Conservation (phyloP, 2,329 filamentous ascomycete genomes). For the Dendrostoma leiphaemia region DNA sequence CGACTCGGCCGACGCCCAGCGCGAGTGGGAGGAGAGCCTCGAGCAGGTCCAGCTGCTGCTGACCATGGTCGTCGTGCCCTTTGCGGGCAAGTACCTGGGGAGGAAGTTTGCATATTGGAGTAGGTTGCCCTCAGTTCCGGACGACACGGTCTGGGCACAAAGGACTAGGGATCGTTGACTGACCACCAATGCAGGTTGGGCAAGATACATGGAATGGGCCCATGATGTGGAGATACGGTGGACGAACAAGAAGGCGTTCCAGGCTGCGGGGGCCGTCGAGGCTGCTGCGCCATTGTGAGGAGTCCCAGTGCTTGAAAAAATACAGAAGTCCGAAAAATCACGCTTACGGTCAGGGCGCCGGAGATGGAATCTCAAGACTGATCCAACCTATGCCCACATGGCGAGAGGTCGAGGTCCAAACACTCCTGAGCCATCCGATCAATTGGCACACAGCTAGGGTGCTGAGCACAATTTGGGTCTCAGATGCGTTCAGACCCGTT, state of each 20-base stretch:
- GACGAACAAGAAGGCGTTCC: slow-evolving; percentile 63
- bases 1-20: slow-evolving; percentile 77
- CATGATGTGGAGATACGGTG: slow-evolving; percentile 72
- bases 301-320: no score
- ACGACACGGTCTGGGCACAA: neutral
- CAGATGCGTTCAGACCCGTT: no score
- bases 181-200: slow-evolving; percentile 67
- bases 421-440: no score
- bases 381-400: no score
- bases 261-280: slow-evolving; percentile 60
- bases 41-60: slow-evolving; percentile 91
- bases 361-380: no score
- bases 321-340: no score
- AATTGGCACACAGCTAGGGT: no score
- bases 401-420: no score
- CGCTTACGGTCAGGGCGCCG: no score
- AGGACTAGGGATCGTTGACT: slow-evolving; percentile 19
- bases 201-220: slow-evolving; percentile 91
- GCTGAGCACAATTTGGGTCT: no score
- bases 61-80: slow-evolving; percentile 93
- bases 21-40: slow-evolving; percentile 90
- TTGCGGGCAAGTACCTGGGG: slow-evolving; percentile 91
- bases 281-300: slow-evolving; percentile 54
- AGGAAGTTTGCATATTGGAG: slow-evolving; percentile 96
- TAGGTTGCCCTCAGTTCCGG: slow-evolving; percentile 44